Evolutionary conservation across 768 basidiomycete genomes (phyloP).

Genomic region (Hygrophorus russula): DNA sequence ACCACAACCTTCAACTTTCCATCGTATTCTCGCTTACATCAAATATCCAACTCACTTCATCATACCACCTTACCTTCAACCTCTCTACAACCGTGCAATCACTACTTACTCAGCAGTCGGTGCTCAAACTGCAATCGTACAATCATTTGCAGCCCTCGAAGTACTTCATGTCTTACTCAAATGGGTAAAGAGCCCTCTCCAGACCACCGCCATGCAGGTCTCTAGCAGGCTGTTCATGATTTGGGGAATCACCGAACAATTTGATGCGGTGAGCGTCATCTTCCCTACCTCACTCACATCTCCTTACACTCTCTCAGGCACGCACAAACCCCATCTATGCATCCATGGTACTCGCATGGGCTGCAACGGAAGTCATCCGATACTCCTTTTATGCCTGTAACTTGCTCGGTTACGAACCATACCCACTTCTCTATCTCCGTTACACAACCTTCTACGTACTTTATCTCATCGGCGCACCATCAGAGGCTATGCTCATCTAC

Average conservation of each 20-base stretch:
- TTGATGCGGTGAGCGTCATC: constrained; percentile 38
- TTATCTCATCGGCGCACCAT: constrained; percentile 88
- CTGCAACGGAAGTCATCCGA: constrained; percentile 81
- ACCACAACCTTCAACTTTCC: too few relatives aligned
- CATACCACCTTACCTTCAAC: constrained; percentile 27
- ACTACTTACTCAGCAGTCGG: constrained; percentile 59
- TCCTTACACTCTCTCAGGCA: constrained; percentile 31
- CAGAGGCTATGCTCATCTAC: constrained; percentile 79
- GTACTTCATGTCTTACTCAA: constrained; percentile 71
- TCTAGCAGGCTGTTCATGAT: constrained; percentile 72
- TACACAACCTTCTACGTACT: constrained; percentile 91
- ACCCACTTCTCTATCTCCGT: constrained; percentile 55
- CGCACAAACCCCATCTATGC: constrained; percentile 72
- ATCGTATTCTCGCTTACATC: too few relatives aligned
- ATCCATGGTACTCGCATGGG: constrained; percentile 91
- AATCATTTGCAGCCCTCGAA: constrained; percentile 78
- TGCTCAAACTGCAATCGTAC: constrained; percentile 53
- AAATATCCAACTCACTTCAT: too few relatives aligned
- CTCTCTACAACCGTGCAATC: constrained; percentile 37
- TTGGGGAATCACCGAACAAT: constrained; percentile 71
- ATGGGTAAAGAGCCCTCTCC: constrained; percentile 67
- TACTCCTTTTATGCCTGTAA: constrained; percentile 77
- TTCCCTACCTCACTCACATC: not conserved
- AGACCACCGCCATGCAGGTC: constrained; percentile 72
- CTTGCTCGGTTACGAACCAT: constrained; percentile 44